A percentile compares a stretch with the other conserved stretches of the same genome.
Conservation (phyloP, 1,284 basidiomycete genomes). For the Gomphus sp. region DNA sequence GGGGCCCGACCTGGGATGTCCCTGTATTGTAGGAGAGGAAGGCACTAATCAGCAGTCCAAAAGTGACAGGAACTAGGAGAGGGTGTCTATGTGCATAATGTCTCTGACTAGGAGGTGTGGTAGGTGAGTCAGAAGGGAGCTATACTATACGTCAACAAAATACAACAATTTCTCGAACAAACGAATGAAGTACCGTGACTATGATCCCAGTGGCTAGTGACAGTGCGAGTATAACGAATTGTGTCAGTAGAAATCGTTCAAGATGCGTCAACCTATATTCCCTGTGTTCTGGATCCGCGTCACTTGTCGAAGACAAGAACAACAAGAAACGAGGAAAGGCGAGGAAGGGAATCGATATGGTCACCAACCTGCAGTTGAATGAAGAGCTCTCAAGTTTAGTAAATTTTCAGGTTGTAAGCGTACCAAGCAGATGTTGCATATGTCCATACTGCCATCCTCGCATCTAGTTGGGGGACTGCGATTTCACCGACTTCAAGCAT, state of each 20-base stretch:
- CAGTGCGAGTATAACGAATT: constrained; percentile 51
- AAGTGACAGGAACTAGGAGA: constrained; percentile 48
- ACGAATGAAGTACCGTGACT: constrained; percentile 42
- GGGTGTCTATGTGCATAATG: constrained; percentile 35
- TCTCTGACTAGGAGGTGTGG: not conserved
- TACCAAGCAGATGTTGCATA: constrained; percentile 2
- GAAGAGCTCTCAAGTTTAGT: not conserved
- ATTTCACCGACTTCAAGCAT: not conserved
- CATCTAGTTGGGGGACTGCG: not conserved
- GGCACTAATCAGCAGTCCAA: constrained; percentile 41
- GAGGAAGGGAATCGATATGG: constrained; percentile 22
- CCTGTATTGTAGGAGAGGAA: constrained; percentile 52
- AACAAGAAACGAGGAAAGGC: constrained; percentile 53
- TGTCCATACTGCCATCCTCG: not conserved
- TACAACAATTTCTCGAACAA: not conserved
- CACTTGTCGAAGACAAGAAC: constrained; percentile 40
- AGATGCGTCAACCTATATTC: constrained; percentile 46
- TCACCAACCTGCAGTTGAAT: constrained; percentile 7
- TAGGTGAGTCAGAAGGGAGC: constrained; percentile 12
- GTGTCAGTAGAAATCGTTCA: constrained; percentile 54
- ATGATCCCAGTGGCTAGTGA: constrained; percentile 47
- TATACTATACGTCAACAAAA: not conserved
- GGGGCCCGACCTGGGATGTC: constrained; percentile 40
- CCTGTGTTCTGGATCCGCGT: constrained; percentile 18
- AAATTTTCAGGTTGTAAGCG: not conserved